Conservation (phyloP, 2,329 filamentous ascomycete species). For the Aulographum hederae region DNA sequence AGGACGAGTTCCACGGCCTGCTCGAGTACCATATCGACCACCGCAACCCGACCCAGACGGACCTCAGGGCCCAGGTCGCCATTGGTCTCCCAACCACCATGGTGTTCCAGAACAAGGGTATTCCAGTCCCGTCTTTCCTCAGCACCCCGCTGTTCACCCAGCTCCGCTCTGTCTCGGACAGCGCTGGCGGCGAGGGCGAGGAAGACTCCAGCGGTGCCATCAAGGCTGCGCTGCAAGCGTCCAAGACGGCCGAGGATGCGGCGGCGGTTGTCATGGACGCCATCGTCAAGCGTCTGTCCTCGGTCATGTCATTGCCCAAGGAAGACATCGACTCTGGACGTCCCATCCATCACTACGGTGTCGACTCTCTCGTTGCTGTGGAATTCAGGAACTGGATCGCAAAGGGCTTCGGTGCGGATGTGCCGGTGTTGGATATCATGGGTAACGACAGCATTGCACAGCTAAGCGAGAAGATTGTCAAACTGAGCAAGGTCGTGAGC, state of each 20-base stretch:
- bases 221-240: constrained; percentile 5
- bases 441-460: not conserved
- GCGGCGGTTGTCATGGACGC: constrained; percentile 5
- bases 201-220: constrained; percentile 6
- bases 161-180: constrained; percentile 7
- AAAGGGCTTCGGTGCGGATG: constrained; percentile 9
- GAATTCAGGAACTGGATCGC: constrained; percentile 11
- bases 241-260: constrained; percentile 4
- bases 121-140: constrained; percentile 3
- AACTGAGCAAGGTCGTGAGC: no score
- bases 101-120: constrained; percentile 7
- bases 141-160: constrained; percentile 8
- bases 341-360: constrained; percentile 8
- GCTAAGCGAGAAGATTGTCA: no score
- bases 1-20: constrained; percentile 8
- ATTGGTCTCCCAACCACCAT: constrained; percentile 9
- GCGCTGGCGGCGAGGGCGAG: constrained; percentile 5
- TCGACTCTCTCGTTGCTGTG: constrained; percentile 9
- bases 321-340: constrained; percentile 3
- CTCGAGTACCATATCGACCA: constrained; percentile 8
- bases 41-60: not conserved
- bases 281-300: constrained; percentile 6
- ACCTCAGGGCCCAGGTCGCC: constrained; percentile 4
- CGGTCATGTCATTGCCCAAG: not conserved
- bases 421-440: not conserved